Evolutionary conservation across 768 basidiomycete genomes (phyloP).

Genomic region (Auriscalpium orientale): DNA sequence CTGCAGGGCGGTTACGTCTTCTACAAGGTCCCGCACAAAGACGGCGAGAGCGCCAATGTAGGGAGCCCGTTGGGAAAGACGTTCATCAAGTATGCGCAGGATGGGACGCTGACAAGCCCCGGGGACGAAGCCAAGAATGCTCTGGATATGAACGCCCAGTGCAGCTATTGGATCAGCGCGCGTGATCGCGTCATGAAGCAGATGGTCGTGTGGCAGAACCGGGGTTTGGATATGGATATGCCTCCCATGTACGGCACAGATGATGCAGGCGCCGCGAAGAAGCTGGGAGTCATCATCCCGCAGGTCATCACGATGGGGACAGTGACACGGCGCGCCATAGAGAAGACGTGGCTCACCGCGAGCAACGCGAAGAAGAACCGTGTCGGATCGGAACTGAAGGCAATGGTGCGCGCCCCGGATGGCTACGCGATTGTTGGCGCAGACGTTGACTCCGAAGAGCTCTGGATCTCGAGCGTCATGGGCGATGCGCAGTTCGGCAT

Average conservation of each 20-base stretch:
- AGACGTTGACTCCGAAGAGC: slow-evolving; percentile 96
- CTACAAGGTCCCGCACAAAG: slow-evolving; percentile 94
- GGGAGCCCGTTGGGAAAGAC: slow-evolving; percentile 85
- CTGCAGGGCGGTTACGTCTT: slow-evolving; percentile 52
- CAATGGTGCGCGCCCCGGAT: slow-evolving; percentile 90
- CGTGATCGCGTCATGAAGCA: slow-evolving; percentile 88
- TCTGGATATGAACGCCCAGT: slow-evolving; percentile 85
- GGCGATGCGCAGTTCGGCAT: slow-evolving; percentile 97
- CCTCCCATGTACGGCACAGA: neutral
- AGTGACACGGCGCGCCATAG: slow-evolving; percentile 93
- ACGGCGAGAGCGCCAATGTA: slow-evolving; percentile 93
- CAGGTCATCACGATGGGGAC: slow-evolving; percentile 99
- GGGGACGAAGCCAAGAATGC: slow-evolving; percentile 77
- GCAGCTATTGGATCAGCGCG: slow-evolving; percentile 96
- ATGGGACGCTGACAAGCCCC: slow-evolving; percentile 79
- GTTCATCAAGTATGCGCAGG: slow-evolving; percentile 83
- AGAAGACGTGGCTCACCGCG: slow-evolving; percentile 97
- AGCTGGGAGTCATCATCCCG: slow-evolving; percentile 89
- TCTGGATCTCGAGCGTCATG: slow-evolving; percentile 99
- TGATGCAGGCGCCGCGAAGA: slow-evolving; percentile 27
- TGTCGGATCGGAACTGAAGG: slow-evolving; percentile 96
- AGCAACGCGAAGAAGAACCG: slow-evolving; percentile 97
- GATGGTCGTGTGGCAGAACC: slow-evolving; percentile 80
- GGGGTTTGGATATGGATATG: slow-evolving; percentile 47
- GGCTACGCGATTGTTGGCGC: slow-evolving; percentile 96